Percentiles rank a stretch among this genome's conserved stretches.
Conservation (phyloP, 2,329 filamentous ascomycete species). For the Pseudocercospora fuligena region DNA sequence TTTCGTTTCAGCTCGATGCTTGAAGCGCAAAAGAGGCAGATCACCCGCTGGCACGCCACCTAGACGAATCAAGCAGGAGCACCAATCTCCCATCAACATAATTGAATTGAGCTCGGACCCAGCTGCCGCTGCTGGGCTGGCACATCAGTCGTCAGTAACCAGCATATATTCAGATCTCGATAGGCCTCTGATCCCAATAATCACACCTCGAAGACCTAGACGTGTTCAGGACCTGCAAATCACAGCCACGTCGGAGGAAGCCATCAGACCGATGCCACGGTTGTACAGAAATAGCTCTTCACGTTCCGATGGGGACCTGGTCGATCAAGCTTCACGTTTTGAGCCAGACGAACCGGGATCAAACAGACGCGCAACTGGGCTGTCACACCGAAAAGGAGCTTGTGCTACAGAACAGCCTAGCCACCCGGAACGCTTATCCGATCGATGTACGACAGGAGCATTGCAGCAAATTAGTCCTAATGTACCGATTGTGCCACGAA, state of each 20-base stretch:
- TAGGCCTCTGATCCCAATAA: constrained; percentile 38
- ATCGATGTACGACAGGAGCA: constrained; percentile 3
- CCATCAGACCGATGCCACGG: constrained; percentile 15
- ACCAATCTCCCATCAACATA: constrained; percentile 29
- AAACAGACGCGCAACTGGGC: neutral
- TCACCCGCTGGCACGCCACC: constrained; percentile 28
- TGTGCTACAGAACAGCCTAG: neutral
- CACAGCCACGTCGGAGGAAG: constrained; percentile 33
- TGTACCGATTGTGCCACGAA: constrained; percentile 21
- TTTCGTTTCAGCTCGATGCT: constrained; percentile 47
- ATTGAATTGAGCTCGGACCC: constrained; percentile 48
- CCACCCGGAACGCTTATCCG: neutral
- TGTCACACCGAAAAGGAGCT: neutral
- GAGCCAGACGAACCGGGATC: neutral
- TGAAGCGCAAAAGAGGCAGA: constrained; percentile 49
- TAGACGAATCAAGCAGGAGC: constrained; percentile 37
- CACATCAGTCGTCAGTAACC: constrained; percentile 40
- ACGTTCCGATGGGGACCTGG: constrained; percentile 30
- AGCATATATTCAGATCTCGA: constrained; percentile 51
- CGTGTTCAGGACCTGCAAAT: constrained; percentile 20
- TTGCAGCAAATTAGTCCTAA: constrained; percentile 32
- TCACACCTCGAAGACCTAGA: constrained; percentile 41
- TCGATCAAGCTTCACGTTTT: neutral
- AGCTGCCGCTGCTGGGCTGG: neutral
- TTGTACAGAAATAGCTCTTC: constrained; percentile 27